Base-by-base conservation (phyloP, 176 grass and related monocot species). In the Bolboschoenus planiculmis region DNA sequence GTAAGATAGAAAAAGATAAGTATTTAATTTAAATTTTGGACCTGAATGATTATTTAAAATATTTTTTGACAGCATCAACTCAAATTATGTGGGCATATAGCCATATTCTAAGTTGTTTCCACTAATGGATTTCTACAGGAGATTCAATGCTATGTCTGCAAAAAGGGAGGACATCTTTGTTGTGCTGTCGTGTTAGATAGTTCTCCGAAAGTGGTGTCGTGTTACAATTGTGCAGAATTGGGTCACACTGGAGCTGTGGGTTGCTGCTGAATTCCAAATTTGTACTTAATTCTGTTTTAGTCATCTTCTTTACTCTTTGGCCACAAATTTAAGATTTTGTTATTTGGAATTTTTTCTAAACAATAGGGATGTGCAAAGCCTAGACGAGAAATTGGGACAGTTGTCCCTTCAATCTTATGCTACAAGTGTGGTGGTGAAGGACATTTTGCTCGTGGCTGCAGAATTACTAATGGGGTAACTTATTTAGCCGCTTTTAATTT, bases 181-280 rank as follows among this genome's bases (percentile, higher is more conserved):
- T 99, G 97, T 79, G 81, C 71, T 2, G 82, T 90, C 67, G 85
- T 96, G 48, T 63, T 64, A 44, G 89, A 93, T 83, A 88, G 44
- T 85, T 74, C 31, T 86, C 56, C 83, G 26, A 93, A 84, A 86
- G 86, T 88, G 78, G 73, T 99, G 51, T 90, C 72, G 57, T 99
- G 97, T 83, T 95, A 96, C 80, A 96, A 99, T 86, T 99, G 97
- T 90, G 93, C 97, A 57, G 87, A 92, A 81, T 79, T 86, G 78
- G 93, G 93, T 43, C 97, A 99, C 85, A 85, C 84, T 86, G 97
- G 97, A 78, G 81, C 53, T 77, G 97, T 99, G 90, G 90, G 93
- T 82, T 56, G 59, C 54, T 85, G 23, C 13, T 43, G 35, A 81
- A 51, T 29, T 10, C 62, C 58, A 23, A 18, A 78, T 77, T 39